Evolutionary conservation across 2,329 filamentous ascomycete genomes (phyloP).

Genomic region (Aspergillus texensis): DNA sequence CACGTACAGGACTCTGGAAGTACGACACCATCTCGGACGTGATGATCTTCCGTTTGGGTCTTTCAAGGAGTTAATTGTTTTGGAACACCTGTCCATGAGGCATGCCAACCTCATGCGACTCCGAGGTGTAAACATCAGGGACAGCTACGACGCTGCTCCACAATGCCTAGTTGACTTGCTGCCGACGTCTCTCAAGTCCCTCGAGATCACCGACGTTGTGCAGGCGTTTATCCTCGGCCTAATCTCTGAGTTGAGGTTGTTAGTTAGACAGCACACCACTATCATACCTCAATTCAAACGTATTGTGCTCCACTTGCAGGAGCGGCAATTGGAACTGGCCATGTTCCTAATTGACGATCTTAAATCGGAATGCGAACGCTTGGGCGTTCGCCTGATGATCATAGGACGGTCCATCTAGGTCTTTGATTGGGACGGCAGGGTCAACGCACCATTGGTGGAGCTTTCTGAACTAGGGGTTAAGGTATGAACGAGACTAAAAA

Average conservation of each 20-base stretch:
- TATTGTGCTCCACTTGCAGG: not conserved
- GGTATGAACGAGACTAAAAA: too few species aligned
- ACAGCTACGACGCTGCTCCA: not conserved
- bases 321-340: not conserved
- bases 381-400: not conserved
- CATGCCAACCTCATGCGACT: not conserved
- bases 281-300: not conserved
- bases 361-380: accelerated
- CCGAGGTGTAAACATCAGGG: not conserved
- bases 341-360: accelerated
- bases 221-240: not conserved
- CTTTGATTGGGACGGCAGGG: too few species aligned
- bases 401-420: too few species aligned
- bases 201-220: not conserved
- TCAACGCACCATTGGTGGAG: too few species aligned
- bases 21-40: too few species aligned
- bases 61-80: not conserved
- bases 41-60: not conserved
- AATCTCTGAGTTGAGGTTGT: not conserved
- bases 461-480: too few species aligned
- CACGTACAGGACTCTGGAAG: not conserved
- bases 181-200: not conserved
- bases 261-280: not conserved
- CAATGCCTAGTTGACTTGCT: not conserved
- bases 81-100: not conserved